A percentile compares a stretch with the other conserved stretches of the same genome.
Evolutionary conservation across 1,284 basidiomycete species (phyloP).

Genomic region (Trichosporon asahii): DNA sequence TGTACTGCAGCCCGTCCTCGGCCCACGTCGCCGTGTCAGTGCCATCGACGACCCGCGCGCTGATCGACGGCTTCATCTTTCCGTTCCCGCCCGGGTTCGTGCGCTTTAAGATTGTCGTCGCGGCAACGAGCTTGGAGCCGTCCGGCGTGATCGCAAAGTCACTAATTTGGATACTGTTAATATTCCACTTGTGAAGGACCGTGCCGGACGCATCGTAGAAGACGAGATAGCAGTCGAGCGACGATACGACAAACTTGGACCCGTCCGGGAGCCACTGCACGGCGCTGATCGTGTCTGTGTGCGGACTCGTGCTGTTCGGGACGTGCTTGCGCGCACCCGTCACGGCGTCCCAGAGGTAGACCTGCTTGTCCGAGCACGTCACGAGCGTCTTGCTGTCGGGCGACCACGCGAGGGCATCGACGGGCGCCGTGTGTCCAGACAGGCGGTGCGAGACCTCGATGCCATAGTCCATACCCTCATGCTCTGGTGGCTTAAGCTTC

Average conservation of each 20-base stretch:
- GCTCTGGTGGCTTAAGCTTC: slow-evolving; percentile 56
- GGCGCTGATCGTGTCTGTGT: slow-evolving; percentile 79
- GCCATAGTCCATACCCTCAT: slow-evolving; percentile 28
- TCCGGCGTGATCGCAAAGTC: slow-evolving; percentile 86
- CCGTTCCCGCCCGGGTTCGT: slow-evolving; percentile 30
- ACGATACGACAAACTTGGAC: slow-evolving; percentile 83
- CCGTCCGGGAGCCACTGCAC: slow-evolving; percentile 85
- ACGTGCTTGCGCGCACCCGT: slow-evolving; percentile 29
- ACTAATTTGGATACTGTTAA: slow-evolving; percentile 76
- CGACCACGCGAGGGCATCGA: slow-evolving; percentile 85
- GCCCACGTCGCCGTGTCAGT: slow-evolving; percentile 1
- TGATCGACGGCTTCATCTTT: slow-evolving; percentile 42
- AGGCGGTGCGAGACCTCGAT: slow-evolving; percentile 43
- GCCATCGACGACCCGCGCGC: slow-evolving; percentile 22
- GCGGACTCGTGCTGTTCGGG: slow-evolving; percentile 45
- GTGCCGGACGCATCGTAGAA: slow-evolving; percentile 67
- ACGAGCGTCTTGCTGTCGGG: slow-evolving; percentile 76
- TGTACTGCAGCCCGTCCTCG: slow-evolving; percentile 29
- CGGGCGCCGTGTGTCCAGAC: slow-evolving; percentile 69
- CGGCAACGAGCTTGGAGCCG: slow-evolving; percentile 72
- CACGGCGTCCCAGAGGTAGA: slow-evolving; percentile 78
- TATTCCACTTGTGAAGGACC: slow-evolving; percentile 65
- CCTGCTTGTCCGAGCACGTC: slow-evolving; percentile 70
- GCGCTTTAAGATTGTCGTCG: slow-evolving; percentile 63
- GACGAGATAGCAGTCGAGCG: slow-evolving; percentile 80